Percentiles rank a stretch among this genome's conserved stretches.
phyloP scores from a whole-genome alignment of 805 yeast genomes.

The Cyberlindnera amylophila region DNA sequence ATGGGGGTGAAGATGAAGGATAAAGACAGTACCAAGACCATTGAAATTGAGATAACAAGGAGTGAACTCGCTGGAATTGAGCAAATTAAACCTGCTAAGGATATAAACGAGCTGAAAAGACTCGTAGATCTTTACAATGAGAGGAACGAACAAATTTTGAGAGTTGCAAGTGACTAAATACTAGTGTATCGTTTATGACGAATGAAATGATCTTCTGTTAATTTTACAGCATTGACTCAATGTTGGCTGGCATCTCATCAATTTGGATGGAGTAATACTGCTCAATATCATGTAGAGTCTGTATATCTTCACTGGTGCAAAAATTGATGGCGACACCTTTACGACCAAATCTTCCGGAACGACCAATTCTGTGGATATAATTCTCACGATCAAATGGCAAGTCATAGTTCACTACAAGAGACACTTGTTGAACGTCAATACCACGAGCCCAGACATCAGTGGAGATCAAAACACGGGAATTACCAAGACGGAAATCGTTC shows the following conservation, averaged over 20 bases:
- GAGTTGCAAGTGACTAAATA: conserved; percentile 5
- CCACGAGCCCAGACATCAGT: conserved; percentile 99
- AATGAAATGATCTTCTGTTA: neutral
- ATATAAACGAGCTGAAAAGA: conserved; percentile 16
- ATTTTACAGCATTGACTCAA: conserved; percentile 40
- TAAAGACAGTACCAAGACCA: conserved; percentile 23
- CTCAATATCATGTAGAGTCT: conserved; percentile 70
- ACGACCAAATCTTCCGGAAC: conserved; percentile 98
- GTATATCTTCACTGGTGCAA: conserved; percentile 75
- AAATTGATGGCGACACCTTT: conserved; percentile 97
- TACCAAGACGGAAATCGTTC: conserved; percentile 93
- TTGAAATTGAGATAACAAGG: conserved; percentile 24
- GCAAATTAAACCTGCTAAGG: conserved; percentile 10
- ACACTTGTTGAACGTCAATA: conserved; percentile 97
- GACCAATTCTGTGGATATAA: conserved; percentile 95
- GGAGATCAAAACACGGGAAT: conserved; percentile 88
- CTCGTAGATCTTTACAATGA: conserved; percentile 19
- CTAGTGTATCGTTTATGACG: neutral
- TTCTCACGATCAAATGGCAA: conserved; percentile 90
- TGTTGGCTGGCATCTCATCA: conserved; percentile 74
- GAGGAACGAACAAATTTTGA: conserved; percentile 20
- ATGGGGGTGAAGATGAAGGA: conserved; percentile 19
- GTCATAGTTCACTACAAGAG: conserved; percentile 93
- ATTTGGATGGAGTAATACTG: conserved; percentile 70
- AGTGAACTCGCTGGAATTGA: conserved; percentile 13